Conservation (phyloP, 2,329 filamentous ascomycete species). For the Aureobasidium melanogenum region DNA sequence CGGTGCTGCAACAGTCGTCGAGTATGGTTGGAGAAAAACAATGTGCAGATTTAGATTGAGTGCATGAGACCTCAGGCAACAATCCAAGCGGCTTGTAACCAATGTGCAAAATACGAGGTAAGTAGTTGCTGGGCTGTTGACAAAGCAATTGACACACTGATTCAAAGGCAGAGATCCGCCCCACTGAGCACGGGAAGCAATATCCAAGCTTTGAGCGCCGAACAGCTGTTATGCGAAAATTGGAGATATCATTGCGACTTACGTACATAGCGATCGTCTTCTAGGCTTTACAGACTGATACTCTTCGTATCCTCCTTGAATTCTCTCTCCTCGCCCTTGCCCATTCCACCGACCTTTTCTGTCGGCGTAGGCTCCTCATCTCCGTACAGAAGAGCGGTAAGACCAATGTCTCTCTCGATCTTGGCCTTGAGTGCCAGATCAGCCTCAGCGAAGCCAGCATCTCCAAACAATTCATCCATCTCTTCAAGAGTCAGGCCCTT, state of each 20-base stretch:
- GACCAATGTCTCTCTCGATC: constrained; percentile 17
- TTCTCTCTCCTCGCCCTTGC: neutral
- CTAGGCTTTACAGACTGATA: neutral
- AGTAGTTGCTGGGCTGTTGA: too few relatives aligned
- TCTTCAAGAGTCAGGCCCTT: constrained; percentile 21
- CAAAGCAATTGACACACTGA: too few relatives aligned
- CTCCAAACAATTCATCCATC: constrained; percentile 23
- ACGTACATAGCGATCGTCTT: neutral
- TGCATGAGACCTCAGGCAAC: too few relatives aligned
- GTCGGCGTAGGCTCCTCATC: constrained; percentile 8
- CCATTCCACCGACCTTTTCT: neutral
- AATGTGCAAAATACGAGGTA: too few relatives aligned
- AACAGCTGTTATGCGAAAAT: neutral
- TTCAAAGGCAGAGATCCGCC: too few relatives aligned
- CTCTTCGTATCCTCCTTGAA: constrained; percentile 1
- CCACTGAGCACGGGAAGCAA: too few relatives aligned
- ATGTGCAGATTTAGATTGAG: too few relatives aligned
- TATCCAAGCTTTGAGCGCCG: too few relatives aligned
- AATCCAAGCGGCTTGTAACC: too few relatives aligned
- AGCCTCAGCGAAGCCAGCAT: constrained; percentile 23
- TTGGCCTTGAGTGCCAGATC: constrained; percentile 14
- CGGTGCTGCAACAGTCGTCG: too few relatives aligned
- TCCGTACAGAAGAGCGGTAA: constrained; percentile 14
- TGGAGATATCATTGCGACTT: neutral
- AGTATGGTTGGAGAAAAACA: too few relatives aligned